phyloP scores from a whole-genome alignment of 805 yeast genomes.

The Suhomyces pyralidae region DNA sequence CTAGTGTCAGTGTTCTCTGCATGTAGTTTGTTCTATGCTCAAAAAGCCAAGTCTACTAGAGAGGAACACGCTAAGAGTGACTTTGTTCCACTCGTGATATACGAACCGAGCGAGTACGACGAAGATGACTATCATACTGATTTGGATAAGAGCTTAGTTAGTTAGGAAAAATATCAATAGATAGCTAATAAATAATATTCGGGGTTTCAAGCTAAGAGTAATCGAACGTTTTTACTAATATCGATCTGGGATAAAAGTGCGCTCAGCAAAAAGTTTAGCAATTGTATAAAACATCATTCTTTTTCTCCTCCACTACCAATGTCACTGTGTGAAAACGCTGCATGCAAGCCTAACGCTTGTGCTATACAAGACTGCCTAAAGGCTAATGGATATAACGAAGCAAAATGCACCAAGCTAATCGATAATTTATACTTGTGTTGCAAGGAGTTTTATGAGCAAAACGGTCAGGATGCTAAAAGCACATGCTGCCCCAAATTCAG shows the following conservation, averaged over 20 bases:
- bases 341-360: constrained; percentile 80
- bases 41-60: constrained; percentile 21
- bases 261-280: background rate
- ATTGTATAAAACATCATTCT: background rate
- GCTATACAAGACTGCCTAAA: constrained; percentile 77
- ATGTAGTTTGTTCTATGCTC: constrained; percentile 52
- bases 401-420: constrained; percentile 67
- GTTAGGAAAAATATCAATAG: background rate
- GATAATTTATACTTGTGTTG: constrained; percentile 78
- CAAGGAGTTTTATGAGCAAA: constrained; percentile 53
- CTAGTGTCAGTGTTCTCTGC: constrained; percentile 58
- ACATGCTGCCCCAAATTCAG: constrained; percentile 78
- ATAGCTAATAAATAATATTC: background rate
- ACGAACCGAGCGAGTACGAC: constrained; percentile 50
- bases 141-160: constrained; percentile 36
- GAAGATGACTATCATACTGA: constrained; percentile 56
- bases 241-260: background rate
- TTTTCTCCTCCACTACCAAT: background rate
- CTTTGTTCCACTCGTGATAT: constrained; percentile 41
- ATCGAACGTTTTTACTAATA: background rate
- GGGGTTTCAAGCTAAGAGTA: background rate
- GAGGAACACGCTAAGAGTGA: constrained; percentile 25
- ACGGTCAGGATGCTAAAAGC: constrained; percentile 59
- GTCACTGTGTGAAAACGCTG: constrained; percentile 1
- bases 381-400: constrained; percentile 61